Evolutionary conservation across 2,329 filamentous ascomycete species (phyloP).

Genomic region (Alternaria ethzedia): DNA sequence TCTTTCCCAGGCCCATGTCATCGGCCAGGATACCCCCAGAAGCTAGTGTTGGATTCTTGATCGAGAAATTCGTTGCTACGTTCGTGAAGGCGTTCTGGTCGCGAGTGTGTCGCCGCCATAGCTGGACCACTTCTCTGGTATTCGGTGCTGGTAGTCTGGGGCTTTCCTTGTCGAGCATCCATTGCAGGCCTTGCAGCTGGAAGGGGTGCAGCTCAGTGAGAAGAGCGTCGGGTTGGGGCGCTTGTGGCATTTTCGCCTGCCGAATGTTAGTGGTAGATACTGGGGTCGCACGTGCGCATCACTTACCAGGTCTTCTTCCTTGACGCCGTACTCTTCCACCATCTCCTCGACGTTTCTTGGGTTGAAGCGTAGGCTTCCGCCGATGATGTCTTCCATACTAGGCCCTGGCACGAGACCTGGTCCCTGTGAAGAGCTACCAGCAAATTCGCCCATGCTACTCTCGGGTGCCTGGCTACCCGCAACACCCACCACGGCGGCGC

Average conservation of each 20-base stretch:
- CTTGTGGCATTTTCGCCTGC: slow-evolving; percentile 70
- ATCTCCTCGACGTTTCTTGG: slow-evolving; percentile 69
- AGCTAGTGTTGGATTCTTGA: slow-evolving; percentile 68
- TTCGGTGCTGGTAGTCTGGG: slow-evolving; percentile 67
- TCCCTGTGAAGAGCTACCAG: slow-evolving; percentile 32
- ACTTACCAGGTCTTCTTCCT: slow-evolving; percentile 67
- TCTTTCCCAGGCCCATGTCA: slow-evolving; percentile 93
- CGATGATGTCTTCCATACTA: slow-evolving; percentile 68
- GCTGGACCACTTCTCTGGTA: slow-evolving; percentile 70
- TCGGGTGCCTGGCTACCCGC: slow-evolving; percentile 25
- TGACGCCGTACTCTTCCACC: slow-evolving; percentile 72
- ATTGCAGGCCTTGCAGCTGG: slow-evolving; percentile 77
- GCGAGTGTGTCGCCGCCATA: slow-evolving; percentile 69
- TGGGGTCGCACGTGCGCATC: background rate
- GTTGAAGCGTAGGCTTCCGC: slow-evolving; percentile 70
- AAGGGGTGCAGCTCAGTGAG: slow-evolving; percentile 76
- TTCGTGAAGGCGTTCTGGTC: slow-evolving; percentile 63
- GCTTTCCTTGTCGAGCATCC: slow-evolving; percentile 79
- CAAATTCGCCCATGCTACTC: slow-evolving; percentile 33
- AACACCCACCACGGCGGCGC: slow-evolving; percentile 30
- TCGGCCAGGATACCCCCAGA: slow-evolving; percentile 87
- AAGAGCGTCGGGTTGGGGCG: slow-evolving; percentile 69
- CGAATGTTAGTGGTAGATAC: slow-evolving; percentile 12
- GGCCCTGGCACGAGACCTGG: slow-evolving; percentile 47
- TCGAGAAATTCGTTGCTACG: slow-evolving; percentile 73